Evolutionary conservation across 2,329 filamentous ascomycete genomes (phyloP), one percentile per base, ranked within the genome.

Genomic region (Plectosphaerella sp.): DNA sequence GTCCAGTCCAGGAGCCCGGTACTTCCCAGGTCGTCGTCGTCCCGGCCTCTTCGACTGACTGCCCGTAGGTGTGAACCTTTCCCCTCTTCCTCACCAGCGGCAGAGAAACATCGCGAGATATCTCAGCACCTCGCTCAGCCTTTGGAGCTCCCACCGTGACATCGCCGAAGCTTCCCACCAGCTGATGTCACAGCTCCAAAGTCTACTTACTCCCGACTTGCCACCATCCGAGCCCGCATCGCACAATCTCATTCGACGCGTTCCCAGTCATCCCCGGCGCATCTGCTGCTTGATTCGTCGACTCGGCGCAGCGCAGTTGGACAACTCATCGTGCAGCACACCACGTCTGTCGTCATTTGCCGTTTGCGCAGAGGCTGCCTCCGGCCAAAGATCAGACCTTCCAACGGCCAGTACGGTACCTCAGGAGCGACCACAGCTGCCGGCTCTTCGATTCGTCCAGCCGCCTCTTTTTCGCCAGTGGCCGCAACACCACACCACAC

Each of bases 261-360:
- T 36, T 15, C 47, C 37, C 10, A 43, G 41, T 33, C 28, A 33
- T 28, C 25, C 25, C 25, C 16, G 39, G 18, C 39, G 39, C 4
- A 10, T 43, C 41, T 7, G 10, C 41, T 18, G 41, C n/a, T 43
- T 43, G 41, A 43, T 43, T 43, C 41, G 41, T 43, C 41, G 41
- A 16, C 18, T 16, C 41, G n/a, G 41, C 16, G 41, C 41, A 12
- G 41, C 16, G 41, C 45, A 50, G 43, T 54, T 52, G 54, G 36
- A 56, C 56, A 58, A 55, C 56, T 53, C 56, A 58, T 58, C 56
- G 54, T 58, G 56, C 55, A 58, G 54, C 42, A 18, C 46, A 41
- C 35, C 22, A 33, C 28, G 16, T 39, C 52, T 36, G 45, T 41
- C 49, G 43, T 52, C 45, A 55, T 56, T 53, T 49, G 47, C 53